phyloP scores from a whole-genome alignment of 305 asterid species.

The Solanum hybrid region DNA sequence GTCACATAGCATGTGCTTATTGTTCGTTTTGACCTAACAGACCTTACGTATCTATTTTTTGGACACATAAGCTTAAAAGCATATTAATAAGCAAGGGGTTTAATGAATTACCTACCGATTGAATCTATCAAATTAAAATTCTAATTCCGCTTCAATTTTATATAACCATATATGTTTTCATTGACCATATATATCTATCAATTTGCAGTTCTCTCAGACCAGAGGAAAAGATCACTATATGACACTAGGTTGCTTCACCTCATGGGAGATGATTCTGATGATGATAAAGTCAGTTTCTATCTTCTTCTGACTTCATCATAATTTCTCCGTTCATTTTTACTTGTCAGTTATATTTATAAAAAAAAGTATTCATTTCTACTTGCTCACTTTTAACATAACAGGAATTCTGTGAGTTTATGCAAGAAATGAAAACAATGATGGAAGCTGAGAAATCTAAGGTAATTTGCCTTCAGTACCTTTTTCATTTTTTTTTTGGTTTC shows the following conservation, averaged over 20 bases:
- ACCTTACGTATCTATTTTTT: neutral
- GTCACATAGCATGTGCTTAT: neutral
- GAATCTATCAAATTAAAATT: neutral
- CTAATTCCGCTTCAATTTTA: neutral
- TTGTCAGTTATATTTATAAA: neutral
- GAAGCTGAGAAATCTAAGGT: slow-evolving; percentile 16
- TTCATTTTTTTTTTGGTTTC: neutral
- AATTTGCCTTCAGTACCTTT: neutral
- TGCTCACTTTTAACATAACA: neutral
- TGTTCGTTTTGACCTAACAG: neutral
- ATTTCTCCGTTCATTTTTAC: neutral
- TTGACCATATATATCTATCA: neutral
- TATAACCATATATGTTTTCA: neutral
- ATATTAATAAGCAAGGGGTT: neutral
- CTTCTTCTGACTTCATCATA: neutral
- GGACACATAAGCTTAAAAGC: neutral
- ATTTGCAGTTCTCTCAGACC: slow-evolving; percentile 20
- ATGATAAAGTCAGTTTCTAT: slow-evolving; percentile 9
- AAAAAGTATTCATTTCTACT: neutral
- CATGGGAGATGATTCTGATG: slow-evolving; percentile 8
- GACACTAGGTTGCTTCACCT: slow-evolving; percentile 19
- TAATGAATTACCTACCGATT: neutral
- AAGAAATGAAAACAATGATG: slow-evolving; percentile 16
- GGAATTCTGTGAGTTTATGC: slow-evolving; percentile 19
- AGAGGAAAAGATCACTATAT: slow-evolving; percentile 16